phyloP scores from a whole-genome alignment of 1,139 yeast genomes.

The Yamadazyma songkhlaensis region DNA sequence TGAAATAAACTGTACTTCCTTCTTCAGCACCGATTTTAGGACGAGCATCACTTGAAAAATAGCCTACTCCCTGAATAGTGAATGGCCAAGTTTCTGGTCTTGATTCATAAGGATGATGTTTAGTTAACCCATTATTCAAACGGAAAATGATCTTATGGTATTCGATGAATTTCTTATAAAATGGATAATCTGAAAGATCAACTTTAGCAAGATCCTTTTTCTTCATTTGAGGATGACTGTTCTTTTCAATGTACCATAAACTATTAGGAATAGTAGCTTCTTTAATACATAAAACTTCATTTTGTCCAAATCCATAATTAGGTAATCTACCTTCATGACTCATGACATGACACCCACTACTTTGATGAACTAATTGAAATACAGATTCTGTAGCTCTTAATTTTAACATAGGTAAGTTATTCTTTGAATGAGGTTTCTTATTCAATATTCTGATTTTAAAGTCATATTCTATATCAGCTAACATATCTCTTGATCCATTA shows the following conservation, averaged over 20 bases:
- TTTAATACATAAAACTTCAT: slow-evolving; percentile 73
- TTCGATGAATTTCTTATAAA: slow-evolving; percentile 30
- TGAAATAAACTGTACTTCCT: slow-evolving; percentile 30
- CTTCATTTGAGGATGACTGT: slow-evolving; percentile 49
- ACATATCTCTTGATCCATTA: slow-evolving; percentile 47
- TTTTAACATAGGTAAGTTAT: slow-evolving; percentile 35
- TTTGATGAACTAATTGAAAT: slow-evolving; percentile 59
- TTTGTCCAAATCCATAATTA: slow-evolving; percentile 66
- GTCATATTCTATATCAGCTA: slow-evolving; percentile 52
- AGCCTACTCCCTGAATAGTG: slow-evolving; percentile 30
- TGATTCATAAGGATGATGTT: slow-evolving; percentile 28
- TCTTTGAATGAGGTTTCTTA: slow-evolving; percentile 24
- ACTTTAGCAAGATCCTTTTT: slow-evolving; percentile 24
- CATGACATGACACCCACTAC: slow-evolving; percentile 57
- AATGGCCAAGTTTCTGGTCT: slow-evolving; percentile 42
- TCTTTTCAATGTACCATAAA: slow-evolving; percentile 63
- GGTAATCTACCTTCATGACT: slow-evolving; percentile 65
- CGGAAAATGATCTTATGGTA: slow-evolving; percentile 36
- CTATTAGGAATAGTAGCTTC: slow-evolving; percentile 60
- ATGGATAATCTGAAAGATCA: slow-evolving; percentile 21
- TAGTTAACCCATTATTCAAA: slow-evolving; percentile 24
- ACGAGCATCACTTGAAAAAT: slow-evolving; percentile 22
- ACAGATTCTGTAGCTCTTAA: slow-evolving; percentile 52
- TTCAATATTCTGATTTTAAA: slow-evolving; percentile 44
- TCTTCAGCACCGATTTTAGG: slow-evolving; percentile 18